Percentiles rank a stretch among this genome's conserved stretches.
These are phyloP conservation scores for Globisporangium irregulare DNA, from an alignment of 352 stramenopile genomes.

Conservation along the genomic window DNA sequence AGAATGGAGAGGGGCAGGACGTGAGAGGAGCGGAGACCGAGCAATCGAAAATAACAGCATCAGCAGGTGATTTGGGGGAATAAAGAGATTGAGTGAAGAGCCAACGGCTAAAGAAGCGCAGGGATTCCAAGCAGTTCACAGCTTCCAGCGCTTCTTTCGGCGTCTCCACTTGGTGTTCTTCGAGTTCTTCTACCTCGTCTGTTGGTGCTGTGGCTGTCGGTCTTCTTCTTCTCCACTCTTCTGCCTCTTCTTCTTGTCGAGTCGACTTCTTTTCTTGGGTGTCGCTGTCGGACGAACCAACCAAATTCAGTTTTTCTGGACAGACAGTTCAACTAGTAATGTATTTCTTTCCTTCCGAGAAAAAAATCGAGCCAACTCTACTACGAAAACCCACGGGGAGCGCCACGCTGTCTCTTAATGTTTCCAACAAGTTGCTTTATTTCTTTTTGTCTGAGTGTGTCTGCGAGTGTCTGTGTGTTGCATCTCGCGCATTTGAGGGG, in stretches of 20 bases:
- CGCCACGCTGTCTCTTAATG: not conserved
- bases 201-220: not conserved
- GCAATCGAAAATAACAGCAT: not conserved
- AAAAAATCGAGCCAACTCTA: conserved; percentile 3
- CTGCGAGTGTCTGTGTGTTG: too few relatives aligned
- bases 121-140: conserved; percentile 3
- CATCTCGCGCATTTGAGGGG: not conserved
- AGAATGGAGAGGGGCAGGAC: not conserved
- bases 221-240: not conserved
- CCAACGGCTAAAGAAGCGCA: not conserved
- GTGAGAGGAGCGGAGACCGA: not conserved
- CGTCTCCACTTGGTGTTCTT: not conserved
- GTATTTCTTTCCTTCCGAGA: conserved; percentile 26
- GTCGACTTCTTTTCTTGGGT: conserved; percentile 7
- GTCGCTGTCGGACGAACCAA: conserved; percentile 4
- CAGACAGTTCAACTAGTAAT: conserved; percentile 23
- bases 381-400: not conserved
- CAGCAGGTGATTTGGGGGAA: not conserved
- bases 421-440: conserved; percentile 7
- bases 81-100: not conserved
- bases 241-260: not conserved
- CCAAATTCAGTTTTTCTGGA: conserved; percentile 1
- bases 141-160: not conserved
- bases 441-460: not conserved
- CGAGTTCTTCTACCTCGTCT: not conserved